Conservation (phyloP, 441 rosid species). For the Daphne laureola region DNA sequence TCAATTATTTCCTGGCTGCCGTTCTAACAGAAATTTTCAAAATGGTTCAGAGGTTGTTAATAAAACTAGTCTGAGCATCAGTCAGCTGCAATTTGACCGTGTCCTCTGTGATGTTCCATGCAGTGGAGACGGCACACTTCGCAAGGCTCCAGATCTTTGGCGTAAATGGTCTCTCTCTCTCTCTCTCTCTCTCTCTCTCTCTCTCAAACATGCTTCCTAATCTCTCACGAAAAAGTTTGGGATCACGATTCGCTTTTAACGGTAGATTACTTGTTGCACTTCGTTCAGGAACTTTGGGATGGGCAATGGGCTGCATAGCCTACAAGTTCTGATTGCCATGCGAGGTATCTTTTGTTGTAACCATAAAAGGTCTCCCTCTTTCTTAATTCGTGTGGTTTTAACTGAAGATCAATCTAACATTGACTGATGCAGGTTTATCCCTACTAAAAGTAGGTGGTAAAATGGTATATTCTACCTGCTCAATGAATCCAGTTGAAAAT, state of each 20-base stretch:
- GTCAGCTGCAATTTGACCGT: slow-evolving; percentile 79
- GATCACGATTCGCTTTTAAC: slow-evolving; percentile 1
- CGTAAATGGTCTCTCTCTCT: slow-evolving; percentile 60
- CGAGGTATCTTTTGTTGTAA: slow-evolving; percentile 43
- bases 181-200: slow-evolving; percentile 2
- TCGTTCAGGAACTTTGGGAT: slow-evolving; percentile 69
- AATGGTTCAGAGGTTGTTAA: slow-evolving; percentile 34
- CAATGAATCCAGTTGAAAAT: slow-evolving; percentile 94
- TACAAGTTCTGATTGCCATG: slow-evolving; percentile 86
- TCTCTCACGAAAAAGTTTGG: background rate
- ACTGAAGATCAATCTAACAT: slow-evolving; percentile 1
- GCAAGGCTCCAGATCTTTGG: slow-evolving; percentile 98
- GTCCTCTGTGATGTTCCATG: slow-evolving; percentile 96
- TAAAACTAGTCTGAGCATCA: slow-evolving; percentile 25
- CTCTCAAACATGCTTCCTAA: background rate
- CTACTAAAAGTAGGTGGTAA: slow-evolving; percentile 89
- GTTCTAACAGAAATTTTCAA: slow-evolving; percentile 31
- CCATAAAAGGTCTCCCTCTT: background rate
- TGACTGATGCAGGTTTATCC: slow-evolving; percentile 53
- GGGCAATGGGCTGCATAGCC: slow-evolving; percentile 84
- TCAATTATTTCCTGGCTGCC: slow-evolving; percentile 93
- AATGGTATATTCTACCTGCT: slow-evolving; percentile 99
- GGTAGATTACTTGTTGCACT: slow-evolving; percentile 16
- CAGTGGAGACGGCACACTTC: slow-evolving; percentile 96
- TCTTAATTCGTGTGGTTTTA: background rate